Evolutionary conservation across 768 basidiomycete species (phyloP).

Genomic region (Podaxis sp.): DNA sequence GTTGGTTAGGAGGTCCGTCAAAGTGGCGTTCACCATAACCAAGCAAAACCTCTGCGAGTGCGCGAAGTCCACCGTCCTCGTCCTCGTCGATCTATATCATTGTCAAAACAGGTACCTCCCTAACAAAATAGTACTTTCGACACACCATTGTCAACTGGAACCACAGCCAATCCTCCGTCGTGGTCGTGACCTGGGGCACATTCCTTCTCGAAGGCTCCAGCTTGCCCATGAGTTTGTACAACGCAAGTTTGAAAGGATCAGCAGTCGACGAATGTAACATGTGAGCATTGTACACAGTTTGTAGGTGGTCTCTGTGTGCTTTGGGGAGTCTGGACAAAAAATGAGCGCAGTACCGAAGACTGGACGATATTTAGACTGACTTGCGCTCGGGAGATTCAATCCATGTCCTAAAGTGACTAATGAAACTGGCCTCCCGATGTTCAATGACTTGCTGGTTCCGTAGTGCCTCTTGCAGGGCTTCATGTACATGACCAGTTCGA

Average conservation of each 20-base stretch:
- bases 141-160: slow-evolving; percentile 86
- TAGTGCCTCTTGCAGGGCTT: slow-evolving; percentile 76
- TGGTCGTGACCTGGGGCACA: slow-evolving; percentile 81
- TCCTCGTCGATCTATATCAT: slow-evolving; percentile 69
- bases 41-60: slow-evolving; percentile 70
- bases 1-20: slow-evolving; percentile 61
- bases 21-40: slow-evolving; percentile 84
- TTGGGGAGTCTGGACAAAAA: slow-evolving; percentile 54
- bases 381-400: slow-evolving; percentile 76
- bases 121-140: background rate
- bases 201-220: slow-evolving; percentile 80
- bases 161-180: slow-evolving; percentile 99
- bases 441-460: slow-evolving; percentile 70
- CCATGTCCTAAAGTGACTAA: slow-evolving; percentile 82
- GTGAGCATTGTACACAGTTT: slow-evolving; percentile 78
- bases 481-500: slow-evolving; percentile 77
- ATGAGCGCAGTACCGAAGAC: background rate
- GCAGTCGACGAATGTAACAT: slow-evolving; percentile 85
- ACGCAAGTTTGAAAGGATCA: slow-evolving; percentile 94
- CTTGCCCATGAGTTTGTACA: slow-evolving; percentile 95
- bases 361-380: slow-evolving; percentile 35
- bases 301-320: slow-evolving; percentile 76
- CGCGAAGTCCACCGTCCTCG: slow-evolving; percentile 72
- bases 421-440: slow-evolving; percentile 79
- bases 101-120: background rate